A percentile compares a stretch with the other conserved stretches of the same genome.
phyloP scores from a whole-genome alignment of 176 grass and related monocot genomes.

The Pharus latifolius region DNA sequence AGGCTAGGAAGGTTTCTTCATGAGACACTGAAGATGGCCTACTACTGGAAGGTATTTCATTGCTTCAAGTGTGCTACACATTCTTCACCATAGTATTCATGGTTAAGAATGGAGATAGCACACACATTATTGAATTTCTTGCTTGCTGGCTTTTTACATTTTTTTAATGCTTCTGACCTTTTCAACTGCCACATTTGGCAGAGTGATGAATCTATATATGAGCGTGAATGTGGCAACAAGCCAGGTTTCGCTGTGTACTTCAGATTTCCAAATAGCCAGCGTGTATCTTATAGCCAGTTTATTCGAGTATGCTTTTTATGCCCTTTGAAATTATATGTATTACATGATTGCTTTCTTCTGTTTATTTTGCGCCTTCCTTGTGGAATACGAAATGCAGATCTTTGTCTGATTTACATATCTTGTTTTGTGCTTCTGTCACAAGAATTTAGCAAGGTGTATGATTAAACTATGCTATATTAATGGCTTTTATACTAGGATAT shows the following conservation, averaged over 20 bases:
- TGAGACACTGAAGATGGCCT: slow-evolving; percentile 95
- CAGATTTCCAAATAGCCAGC: slow-evolving; percentile 81
- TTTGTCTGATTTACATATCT: neutral
- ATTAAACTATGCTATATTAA: neutral
- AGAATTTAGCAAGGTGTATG: neutral
- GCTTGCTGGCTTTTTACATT: slow-evolving; percentile 9
- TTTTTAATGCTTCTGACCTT: slow-evolving; percentile 15
- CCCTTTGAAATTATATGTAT: slow-evolving; percentile 22
- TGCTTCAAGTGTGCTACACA: neutral
- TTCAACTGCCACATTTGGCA: slow-evolving; percentile 32
- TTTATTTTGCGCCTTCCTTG: neutral
- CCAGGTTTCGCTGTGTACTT: slow-evolving; percentile 86
- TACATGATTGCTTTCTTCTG: slow-evolving; percentile 1
- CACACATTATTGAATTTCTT: neutral
- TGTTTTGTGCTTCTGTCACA: neutral
- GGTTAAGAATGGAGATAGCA: neutral
- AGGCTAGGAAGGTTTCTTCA: slow-evolving; percentile 91
- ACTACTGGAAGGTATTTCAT: slow-evolving; percentile 90
- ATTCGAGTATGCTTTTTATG: slow-evolving; percentile 50
- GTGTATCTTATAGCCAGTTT: slow-evolving; percentile 76
- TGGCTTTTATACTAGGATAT: neutral
- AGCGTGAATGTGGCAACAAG: slow-evolving; percentile 94
- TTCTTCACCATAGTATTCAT: slow-evolving; percentile 1
- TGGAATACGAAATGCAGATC: neutral
- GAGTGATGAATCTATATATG: slow-evolving; percentile 96